phyloP scores from a whole-genome alignment of 2,329 filamentous ascomycete genomes.

The Fusarium floridanum region DNA sequence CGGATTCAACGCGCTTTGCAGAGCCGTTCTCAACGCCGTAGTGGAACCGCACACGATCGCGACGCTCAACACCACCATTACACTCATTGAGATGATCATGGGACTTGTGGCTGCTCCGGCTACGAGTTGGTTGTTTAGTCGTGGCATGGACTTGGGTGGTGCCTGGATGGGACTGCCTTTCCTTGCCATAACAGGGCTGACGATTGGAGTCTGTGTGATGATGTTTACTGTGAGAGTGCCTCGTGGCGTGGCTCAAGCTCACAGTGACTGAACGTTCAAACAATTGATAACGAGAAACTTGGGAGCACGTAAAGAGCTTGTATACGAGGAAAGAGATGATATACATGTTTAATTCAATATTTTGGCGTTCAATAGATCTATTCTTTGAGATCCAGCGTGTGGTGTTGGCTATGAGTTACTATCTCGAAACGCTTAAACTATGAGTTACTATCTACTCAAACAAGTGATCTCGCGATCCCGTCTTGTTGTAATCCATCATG shows the following conservation, averaged over 20 bases:
- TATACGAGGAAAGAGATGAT: not conserved
- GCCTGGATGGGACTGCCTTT: slow-evolving; percentile 65
- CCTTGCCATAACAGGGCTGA: slow-evolving; percentile 53
- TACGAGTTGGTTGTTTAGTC: slow-evolving; percentile 60
- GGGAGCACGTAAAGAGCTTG: not conserved
- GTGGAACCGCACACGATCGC: slow-evolving; percentile 67
- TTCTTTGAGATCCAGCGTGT: not conserved
- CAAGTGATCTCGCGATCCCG: not conserved
- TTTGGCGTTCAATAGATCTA: not conserved
- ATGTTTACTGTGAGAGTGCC: slow-evolving; percentile 50
- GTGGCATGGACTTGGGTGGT: slow-evolving; percentile 61
- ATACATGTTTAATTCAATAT: not conserved
- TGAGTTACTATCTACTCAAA: not conserved
- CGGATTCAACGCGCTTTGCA: slow-evolving; percentile 58
- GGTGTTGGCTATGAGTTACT: not conserved
- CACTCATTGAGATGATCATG: slow-evolving; percentile 64
- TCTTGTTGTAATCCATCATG: not conserved
- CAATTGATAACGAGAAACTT: not conserved
- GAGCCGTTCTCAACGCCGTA: slow-evolving; percentile 65
- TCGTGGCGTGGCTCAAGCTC: slow-evolving; percentile 29
- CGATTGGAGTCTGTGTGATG: slow-evolving; percentile 45
- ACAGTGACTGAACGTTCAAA: slow-evolving; percentile 2
- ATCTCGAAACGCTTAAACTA: not conserved
- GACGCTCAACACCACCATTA: slow-evolving; percentile 65
- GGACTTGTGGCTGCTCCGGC: slow-evolving; percentile 60